These are phyloP conservation scores for Chrysoporthe deuterocubensis DNA, from an alignment of 2,329 filamentous ascomycete genomes.

Conservation along the genomic window DNA sequence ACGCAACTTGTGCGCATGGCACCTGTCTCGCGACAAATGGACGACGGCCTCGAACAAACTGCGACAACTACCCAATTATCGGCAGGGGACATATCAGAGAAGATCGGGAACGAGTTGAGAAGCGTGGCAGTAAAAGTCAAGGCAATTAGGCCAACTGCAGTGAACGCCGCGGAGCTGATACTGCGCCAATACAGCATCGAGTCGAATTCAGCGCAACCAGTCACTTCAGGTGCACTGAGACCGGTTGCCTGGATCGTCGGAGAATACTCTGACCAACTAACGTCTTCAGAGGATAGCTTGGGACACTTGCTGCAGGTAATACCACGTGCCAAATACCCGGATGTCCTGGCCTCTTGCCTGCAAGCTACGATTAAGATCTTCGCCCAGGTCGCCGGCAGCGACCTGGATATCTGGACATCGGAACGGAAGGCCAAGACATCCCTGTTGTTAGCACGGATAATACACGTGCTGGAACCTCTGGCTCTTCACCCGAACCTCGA, in stretches of 20 bases:
- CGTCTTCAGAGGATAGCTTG: slow-evolving; percentile 72
- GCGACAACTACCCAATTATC: slow-evolving; percentile 36
- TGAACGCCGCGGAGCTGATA: slow-evolving; percentile 81
- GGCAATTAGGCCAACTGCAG: slow-evolving; percentile 78
- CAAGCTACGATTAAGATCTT: slow-evolving; percentile 90
- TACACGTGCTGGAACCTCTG: slow-evolving; percentile 80
- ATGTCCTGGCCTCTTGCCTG: slow-evolving; percentile 76
- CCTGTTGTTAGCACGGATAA: slow-evolving; percentile 78
- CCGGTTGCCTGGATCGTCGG: slow-evolving; percentile 85
- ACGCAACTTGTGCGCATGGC: slow-evolving; percentile 80
- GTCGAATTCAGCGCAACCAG: slow-evolving; percentile 57
- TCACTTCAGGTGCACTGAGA: slow-evolving; percentile 69
- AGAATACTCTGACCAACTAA: slow-evolving; percentile 79
- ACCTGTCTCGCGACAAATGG: slow-evolving; percentile 50
- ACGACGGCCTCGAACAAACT: slow-evolving; percentile 42
- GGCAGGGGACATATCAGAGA: slow-evolving; percentile 62
- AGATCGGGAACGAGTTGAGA: slow-evolving; percentile 82
- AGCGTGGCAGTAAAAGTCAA: slow-evolving; percentile 92
- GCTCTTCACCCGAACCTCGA: slow-evolving; percentile 85
- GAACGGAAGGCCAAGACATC: slow-evolving; percentile 75
- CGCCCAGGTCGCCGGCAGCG: slow-evolving; percentile 68
- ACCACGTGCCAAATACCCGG: slow-evolving; percentile 60
- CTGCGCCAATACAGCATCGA: slow-evolving; percentile 61
- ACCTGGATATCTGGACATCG: slow-evolving; percentile 69
- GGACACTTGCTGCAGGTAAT: slow-evolving; percentile 73